These are phyloP conservation scores for Cystofilobasidium macerans DNA, from an alignment of 768 basidiomycete genomes.

Conservation along the genomic window DNA sequence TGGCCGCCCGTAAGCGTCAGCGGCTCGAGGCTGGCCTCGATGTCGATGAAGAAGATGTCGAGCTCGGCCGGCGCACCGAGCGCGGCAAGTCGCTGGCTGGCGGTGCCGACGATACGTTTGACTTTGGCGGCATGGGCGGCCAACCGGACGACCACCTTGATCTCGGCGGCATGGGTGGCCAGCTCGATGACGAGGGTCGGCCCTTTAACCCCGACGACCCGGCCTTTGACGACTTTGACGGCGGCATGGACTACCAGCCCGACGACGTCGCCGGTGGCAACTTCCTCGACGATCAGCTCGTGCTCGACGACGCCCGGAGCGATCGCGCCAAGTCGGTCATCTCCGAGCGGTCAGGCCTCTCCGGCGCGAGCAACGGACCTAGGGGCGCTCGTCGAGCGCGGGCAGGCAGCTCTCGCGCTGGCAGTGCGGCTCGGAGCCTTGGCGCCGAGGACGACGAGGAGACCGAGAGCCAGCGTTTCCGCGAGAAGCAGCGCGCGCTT, in stretches of 20 bases:
- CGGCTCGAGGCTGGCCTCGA: conserved; percentile 43
- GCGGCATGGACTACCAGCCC: conserved; percentile 6
- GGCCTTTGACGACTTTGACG: background rate
- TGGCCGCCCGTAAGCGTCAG: conserved; percentile 37
- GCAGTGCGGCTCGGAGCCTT: conserved; percentile 1
- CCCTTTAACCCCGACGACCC: conserved; percentile 4
- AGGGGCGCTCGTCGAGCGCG: conserved; percentile 13
- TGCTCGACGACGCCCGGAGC: conserved; percentile 11
- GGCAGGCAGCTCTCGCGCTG: conserved; percentile 10
- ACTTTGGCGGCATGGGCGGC: conserved; percentile 6
- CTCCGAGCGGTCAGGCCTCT: conserved; percentile 3
- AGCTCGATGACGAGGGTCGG: background rate
- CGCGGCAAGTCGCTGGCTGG: conserved; percentile 29
- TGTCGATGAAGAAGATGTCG: conserved; percentile 53
- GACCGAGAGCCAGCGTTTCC: conserved; percentile 23
- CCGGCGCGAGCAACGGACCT: conserved; percentile 17
- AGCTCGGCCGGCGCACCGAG: conserved; percentile 61
- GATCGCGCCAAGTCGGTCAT: conserved; percentile 21
- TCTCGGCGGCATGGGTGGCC: conserved; percentile 1
- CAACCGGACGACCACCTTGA: conserved; percentile 13
- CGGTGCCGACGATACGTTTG: conserved; percentile 19
- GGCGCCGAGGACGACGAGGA: conserved; percentile 28
- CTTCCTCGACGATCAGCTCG: conserved; percentile 11
- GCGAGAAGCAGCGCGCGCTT: conserved; percentile 66
- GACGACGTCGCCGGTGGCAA: background rate